phyloP scores from a whole-genome alignment of 805 yeast species.

The Lipomyces spencermartinsiae region DNA sequence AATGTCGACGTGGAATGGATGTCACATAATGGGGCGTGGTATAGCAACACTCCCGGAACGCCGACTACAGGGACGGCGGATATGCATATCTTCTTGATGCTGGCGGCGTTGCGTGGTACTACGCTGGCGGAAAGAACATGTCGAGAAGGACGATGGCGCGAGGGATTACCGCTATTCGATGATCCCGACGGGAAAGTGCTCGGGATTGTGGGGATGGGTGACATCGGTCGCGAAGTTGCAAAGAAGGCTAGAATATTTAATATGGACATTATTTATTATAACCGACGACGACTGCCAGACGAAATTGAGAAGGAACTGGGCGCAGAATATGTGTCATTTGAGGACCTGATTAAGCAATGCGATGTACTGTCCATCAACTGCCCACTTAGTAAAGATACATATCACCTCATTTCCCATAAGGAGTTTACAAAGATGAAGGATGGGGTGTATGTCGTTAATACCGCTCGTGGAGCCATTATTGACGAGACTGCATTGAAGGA shows the following conservation, averaged over 20 bases:
- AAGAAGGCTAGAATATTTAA: conserved; percentile 59
- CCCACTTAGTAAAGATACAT: conserved; percentile 61
- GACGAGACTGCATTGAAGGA: conserved; percentile 59
- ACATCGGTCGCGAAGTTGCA: conserved; percentile 63
- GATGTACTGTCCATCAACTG: conserved; percentile 59
- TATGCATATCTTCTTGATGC: conserved; percentile 57
- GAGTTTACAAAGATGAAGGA: conserved; percentile 57
- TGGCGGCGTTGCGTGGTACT: conserved; percentile 60
- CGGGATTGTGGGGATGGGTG: conserved; percentile 70
- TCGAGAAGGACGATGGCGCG: conserved; percentile 56
- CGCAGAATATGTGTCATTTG: conserved; percentile 52
- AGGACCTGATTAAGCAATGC: conserved; percentile 54
- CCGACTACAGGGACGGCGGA: conserved; percentile 66
- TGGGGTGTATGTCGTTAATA: conserved; percentile 61
- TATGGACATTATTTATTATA: conserved; percentile 59
- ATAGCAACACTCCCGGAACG: conserved; percentile 57
- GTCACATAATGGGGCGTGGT: conserved; percentile 52
- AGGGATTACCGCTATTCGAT: conserved; percentile 32
- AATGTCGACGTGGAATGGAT: conserved; percentile 54
- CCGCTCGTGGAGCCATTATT: conserved; percentile 67
- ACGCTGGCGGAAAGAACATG: conserved; percentile 52
- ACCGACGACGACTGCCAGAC: conserved; percentile 54
- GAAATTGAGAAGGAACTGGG: conserved; percentile 53
- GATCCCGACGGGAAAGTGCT: conserved; percentile 51
- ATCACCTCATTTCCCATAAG: conserved; percentile 55